These are phyloP conservation scores for Blastocladiella britannica DNA, from an alignment of 192 early-diverging fungal genomes.

Conservation along the genomic window DNA sequence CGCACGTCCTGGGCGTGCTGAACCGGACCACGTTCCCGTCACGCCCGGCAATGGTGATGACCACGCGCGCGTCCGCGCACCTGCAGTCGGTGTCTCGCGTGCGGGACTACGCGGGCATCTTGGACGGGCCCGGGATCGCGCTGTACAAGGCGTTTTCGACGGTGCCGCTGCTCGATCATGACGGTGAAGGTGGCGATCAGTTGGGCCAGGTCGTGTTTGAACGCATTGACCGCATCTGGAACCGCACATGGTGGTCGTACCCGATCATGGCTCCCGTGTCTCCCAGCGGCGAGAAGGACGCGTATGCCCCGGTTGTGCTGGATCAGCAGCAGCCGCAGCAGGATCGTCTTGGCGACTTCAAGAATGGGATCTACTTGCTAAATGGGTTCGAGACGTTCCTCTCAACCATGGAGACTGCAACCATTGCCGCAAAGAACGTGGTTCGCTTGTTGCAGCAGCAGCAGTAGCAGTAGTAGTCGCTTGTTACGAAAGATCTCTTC, in stretches of 20 bases:
- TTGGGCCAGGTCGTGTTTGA: no score
- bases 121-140: background rate
- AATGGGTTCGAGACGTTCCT: background rate
- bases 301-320: background rate
- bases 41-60: no score
- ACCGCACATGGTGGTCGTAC: background rate
- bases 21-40: background rate
- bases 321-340: no score
- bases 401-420: background rate
- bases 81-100: no score
- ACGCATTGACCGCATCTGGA: background rate
- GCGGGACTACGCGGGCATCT: no score
- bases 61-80: no score
- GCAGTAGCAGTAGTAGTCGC: no score
- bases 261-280: background rate
- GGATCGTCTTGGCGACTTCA: background rate
- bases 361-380: background rate
- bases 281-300: background rate
- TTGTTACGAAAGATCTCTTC: no score
- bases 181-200: no score
- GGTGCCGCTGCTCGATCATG: background rate
- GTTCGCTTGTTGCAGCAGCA: background rate
- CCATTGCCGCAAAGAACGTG: background rate
- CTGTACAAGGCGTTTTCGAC: background rate
- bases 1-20: background rate